Evolutionary conservation across 2,329 filamentous ascomycete species (phyloP).

Genomic region (Sporothrix humicola): DNA sequence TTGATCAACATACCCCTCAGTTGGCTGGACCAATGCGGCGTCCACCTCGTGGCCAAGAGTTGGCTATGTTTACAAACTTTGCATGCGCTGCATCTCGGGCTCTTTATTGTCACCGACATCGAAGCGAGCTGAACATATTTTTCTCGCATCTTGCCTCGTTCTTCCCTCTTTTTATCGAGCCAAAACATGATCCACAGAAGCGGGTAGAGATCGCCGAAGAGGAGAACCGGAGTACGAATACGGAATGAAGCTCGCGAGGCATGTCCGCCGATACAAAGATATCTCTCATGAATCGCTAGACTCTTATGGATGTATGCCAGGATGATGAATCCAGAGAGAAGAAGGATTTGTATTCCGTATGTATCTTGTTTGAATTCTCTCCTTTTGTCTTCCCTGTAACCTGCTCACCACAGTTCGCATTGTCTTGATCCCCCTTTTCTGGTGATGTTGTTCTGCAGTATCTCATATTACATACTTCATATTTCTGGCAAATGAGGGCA

Average conservation of each 20-base stretch:
- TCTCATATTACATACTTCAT: neutral
- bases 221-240: neutral
- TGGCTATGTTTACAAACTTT: neutral
- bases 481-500: neutral
- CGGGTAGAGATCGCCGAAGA: neutral
- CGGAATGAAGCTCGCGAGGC: neutral
- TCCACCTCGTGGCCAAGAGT: constrained; percentile 20
- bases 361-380: neutral
- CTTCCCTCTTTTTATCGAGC: neutral
- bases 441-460: neutral
- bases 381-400: neutral
- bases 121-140: neutral
- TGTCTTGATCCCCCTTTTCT: neutral
- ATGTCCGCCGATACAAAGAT: neutral
- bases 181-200: neutral
- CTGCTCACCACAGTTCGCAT: neutral
- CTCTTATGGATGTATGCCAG: too few relatives aligned
- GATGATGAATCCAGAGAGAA: neutral
- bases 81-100: neutral
- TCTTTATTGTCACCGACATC: neutral
- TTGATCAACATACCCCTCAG: constrained; percentile 8
- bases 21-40: constrained; percentile 20
- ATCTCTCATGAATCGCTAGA: neutral
- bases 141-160: neutral
- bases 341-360: neutral